phyloP scores from a whole-genome alignment of 1,139 yeast species.

The Trichomonascaceae sp. region DNA sequence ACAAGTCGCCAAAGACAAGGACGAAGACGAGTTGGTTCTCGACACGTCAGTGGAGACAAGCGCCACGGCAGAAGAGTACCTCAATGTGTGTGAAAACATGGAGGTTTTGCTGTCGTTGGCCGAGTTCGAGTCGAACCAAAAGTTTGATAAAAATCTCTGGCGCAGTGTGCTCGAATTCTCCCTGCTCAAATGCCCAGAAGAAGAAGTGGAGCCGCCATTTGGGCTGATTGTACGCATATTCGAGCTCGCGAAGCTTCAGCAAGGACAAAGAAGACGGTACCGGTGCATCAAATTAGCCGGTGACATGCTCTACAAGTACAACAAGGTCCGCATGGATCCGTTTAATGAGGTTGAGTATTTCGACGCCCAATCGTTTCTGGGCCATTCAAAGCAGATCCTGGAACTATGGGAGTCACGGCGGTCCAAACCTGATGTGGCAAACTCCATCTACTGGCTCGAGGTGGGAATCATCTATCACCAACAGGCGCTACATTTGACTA shows the following conservation, averaged over 20 bases:
- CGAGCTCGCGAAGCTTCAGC: constrained; percentile 19
- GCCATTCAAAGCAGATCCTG: constrained; percentile 16
- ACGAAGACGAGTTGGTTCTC: neutral
- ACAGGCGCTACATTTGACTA: constrained; percentile 13
- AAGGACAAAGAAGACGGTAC: constrained; percentile 7
- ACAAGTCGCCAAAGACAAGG: neutral
- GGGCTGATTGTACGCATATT: constrained; percentile 18
- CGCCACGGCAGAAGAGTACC: constrained; percentile 1
- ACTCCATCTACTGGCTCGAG: constrained; percentile 22
- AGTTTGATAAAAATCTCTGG: constrained; percentile 9
- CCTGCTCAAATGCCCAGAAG: constrained; percentile 2
- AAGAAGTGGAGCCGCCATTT: constrained; percentile 12
- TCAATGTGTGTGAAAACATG: constrained; percentile 1
- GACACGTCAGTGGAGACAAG: too few species aligned
- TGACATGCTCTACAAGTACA: constrained; percentile 20
- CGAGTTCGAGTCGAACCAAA: constrained; percentile 4
- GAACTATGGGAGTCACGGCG: constrained; percentile 20
- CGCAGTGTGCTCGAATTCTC: constrained; percentile 4
- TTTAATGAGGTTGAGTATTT: constrained; percentile 25
- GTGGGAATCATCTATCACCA: constrained; percentile 22
- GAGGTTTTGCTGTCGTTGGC: constrained; percentile 3
- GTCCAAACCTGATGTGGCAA: constrained; percentile 17
- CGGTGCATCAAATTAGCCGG: constrained; percentile 16
- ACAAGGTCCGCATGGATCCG: constrained; percentile 23
- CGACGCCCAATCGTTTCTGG: constrained; percentile 17